Evolutionary conservation across 148 eudicot species (phyloP).

Genomic region (Rhododendron molle): DNA sequence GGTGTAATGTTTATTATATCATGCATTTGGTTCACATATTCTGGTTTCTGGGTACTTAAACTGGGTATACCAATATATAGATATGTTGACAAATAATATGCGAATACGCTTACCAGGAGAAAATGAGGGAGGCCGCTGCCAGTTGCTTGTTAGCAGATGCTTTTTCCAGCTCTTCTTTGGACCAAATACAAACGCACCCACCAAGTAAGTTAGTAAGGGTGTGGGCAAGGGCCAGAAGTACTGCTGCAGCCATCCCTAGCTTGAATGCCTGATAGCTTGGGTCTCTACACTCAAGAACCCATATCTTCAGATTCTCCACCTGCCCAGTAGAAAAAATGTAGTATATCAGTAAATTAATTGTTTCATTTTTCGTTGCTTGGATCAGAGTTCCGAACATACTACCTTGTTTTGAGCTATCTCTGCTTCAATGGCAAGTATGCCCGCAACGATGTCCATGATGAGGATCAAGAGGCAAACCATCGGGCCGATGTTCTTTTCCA

Average conservation of each 20-base stretch:
- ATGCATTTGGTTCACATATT: neutral
- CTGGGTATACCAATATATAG: neutral
- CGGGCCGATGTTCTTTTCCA: constrained; percentile 42
- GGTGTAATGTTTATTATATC: neutral
- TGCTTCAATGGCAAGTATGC: constrained; percentile 80
- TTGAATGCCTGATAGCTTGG: constrained; percentile 41
- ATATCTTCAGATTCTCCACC: constrained; percentile 45
- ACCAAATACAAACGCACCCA: constrained; percentile 69
- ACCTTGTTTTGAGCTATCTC: constrained; percentile 61
- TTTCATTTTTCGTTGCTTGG: neutral
- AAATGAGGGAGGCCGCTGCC: constrained; percentile 61
- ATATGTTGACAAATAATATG: neutral
- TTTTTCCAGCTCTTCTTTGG: constrained; percentile 52
- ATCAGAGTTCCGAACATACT: neutral
- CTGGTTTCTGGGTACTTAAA: neutral
- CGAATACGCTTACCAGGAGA: constrained; percentile 51
- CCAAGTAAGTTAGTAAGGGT: constrained; percentile 57
- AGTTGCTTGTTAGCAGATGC: constrained; percentile 66
- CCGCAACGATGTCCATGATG: constrained; percentile 69
- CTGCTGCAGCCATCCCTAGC: too few species aligned
- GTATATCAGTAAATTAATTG: neutral
- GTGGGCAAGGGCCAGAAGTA: constrained; percentile 41
- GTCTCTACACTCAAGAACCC: constrained; percentile 72
- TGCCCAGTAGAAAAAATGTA: constrained; percentile 8
- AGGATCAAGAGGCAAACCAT: constrained; percentile 61